A percentile compares a stretch with the other conserved stretches of the same genome.
phyloP scores from a whole-genome alignment of 2,329 filamentous ascomycete species.

The Plectosphaerella plurivora region DNA sequence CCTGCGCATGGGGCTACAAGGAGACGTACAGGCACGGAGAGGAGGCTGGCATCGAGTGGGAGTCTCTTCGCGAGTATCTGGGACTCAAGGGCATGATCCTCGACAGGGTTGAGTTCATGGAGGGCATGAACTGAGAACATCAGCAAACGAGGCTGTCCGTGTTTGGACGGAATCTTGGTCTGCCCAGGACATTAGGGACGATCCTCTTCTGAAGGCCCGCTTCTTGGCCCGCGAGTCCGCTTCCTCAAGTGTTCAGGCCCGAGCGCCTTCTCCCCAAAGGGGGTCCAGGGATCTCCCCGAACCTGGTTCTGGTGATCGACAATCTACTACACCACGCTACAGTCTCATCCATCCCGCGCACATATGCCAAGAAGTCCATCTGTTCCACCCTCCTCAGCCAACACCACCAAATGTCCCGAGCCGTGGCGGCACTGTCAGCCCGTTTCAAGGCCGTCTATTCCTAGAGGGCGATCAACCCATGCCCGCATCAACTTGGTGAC shows the following conservation, averaged over 20 bases:
- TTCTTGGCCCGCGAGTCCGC: background rate
- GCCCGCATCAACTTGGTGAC: conserved; percentile 9
- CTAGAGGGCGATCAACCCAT: conserved; percentile 6
- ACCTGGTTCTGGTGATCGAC: conserved; percentile 8
- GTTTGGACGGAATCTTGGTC: background rate
- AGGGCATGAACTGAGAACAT: conserved; percentile 62
- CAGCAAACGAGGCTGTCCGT: background rate
- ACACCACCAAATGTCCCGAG: background rate
- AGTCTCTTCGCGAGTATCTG: conserved; percentile 77
- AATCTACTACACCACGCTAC: conserved; percentile 14
- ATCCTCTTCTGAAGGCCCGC: background rate
- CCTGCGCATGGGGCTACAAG: conserved; percentile 87
- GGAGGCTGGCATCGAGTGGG: conserved; percentile 89
- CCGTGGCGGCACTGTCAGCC: conserved; percentile 8
- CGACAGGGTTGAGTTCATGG: conserved; percentile 85
- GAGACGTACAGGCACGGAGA: conserved; percentile 77
- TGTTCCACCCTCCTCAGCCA: background rate
- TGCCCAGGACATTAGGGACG: background rate
- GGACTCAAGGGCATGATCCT: conserved; percentile 83
- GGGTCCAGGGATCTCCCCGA: background rate
- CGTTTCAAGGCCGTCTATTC: conserved; percentile 14
- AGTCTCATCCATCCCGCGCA: conserved; percentile 11
- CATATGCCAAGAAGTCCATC: conserved; percentile 11
- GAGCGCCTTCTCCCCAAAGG: background rate
- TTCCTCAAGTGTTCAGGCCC: background rate